Evolutionary conservation across 352 stramenopile species (phyloP), one percentile per base, ranked within the genome.

Genomic region (Phytophthora tubulina): DNA sequence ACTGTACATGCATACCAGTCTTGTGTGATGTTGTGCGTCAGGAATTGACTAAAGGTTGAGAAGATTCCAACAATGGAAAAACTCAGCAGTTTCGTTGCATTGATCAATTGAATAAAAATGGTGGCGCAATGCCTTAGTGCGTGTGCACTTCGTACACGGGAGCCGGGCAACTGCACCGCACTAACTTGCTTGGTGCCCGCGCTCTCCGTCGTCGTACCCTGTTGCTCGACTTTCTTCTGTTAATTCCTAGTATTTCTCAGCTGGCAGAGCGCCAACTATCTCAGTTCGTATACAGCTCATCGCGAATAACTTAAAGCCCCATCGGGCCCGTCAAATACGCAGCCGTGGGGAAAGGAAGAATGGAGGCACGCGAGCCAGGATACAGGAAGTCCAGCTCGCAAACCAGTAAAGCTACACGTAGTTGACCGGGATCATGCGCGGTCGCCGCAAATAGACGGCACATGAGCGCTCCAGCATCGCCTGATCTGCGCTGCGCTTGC

Each of bases 381-480:
- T 31, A 17, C 30, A 35, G 32, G 5, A 32, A 48, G 39, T 48
- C 8, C 63, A 36, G 51, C 51, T 56, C 39, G 13, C 15, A 53
- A 57, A 21, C 21, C 38, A 32, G 15, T 45, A 36, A 5, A 54
- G 35, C 53, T 78, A 86, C 45, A 79, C 76, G 69, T 91, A 91
- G 71, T 91, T 89, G 67, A 79, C 68, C 39, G 84, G 84, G 68
- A 91, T 91, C 79, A 91, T 91, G 42, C 84, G 79, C 32, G 84
- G 84, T 57, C 81, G 71, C 49, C 81, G 75, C 49, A 86, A 71
- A 73, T 81, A 84, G 39, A 76, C 60, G 31, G 80, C 78, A 49
- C 82, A 85, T 35, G 80, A 71, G 41, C 78, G 79, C 65, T 85
- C 76, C 38, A 88, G 74, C 56, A 73, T 67, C 31, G 75, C 70